A percentile compares a stretch with the other conserved stretches of the same genome.
Evolutionary conservation across 2,329 filamentous ascomycete genomes (phyloP).

Genomic region (Apiospora phragmitis): DNA sequence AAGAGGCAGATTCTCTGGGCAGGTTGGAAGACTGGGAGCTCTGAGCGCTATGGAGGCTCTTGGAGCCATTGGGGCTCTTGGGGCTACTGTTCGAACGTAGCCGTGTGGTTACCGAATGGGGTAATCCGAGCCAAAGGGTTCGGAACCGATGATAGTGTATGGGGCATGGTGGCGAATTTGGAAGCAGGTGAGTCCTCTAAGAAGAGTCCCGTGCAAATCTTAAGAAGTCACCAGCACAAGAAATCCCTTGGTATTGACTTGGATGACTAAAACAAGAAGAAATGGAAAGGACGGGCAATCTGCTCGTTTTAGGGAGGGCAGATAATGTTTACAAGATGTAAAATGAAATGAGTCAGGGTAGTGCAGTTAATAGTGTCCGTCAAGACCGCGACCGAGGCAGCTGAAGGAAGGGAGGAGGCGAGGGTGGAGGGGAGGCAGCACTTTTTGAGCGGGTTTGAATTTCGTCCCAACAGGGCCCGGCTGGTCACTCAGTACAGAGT

Average conservation of each 20-base stretch:
- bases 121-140: not conserved
- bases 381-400: conserved; percentile 2
- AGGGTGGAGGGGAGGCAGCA: not conserved
- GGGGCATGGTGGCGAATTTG: not conserved
- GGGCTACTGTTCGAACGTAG: not conserved
- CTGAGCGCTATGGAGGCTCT: not conserved
- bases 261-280: not conserved
- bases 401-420: not conserved
- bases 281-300: not conserved
- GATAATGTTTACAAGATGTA: not conserved
- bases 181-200: not conserved
- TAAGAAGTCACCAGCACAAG: not conserved
- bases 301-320: not conserved
- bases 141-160: not conserved
- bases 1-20: not conserved
- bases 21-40: not conserved
- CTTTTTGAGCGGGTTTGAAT: not conserved
- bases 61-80: not conserved
- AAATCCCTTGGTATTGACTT: not conserved
- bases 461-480: not conserved
- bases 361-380: not conserved
- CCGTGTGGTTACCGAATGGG: not conserved
- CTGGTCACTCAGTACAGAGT: not conserved
- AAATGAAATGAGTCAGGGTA: conserved; percentile 3
- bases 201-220: not conserved